phyloP scores from a whole-genome alignment of 2,329 filamentous ascomycete species.

The Passalora sequoiae region DNA sequence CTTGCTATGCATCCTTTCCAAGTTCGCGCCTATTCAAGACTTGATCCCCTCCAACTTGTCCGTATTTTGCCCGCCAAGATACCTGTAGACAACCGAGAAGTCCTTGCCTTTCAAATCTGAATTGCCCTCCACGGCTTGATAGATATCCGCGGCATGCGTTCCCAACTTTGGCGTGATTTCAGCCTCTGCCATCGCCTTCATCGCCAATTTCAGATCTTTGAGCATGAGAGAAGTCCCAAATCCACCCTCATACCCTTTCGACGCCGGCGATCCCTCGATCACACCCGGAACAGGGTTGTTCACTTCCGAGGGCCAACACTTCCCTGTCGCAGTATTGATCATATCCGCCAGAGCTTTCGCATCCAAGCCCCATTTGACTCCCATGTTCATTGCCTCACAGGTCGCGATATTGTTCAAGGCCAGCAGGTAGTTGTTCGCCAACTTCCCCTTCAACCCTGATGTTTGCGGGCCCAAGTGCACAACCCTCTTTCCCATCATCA shows the following conservation, averaged over 20 bases:
- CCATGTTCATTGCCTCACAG: constrained; percentile 12
- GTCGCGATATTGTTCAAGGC: constrained; percentile 77
- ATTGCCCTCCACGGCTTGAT: constrained; percentile 41
- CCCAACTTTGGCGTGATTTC: constrained; percentile 44
- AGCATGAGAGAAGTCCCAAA: constrained; percentile 48
- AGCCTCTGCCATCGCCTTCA: constrained; percentile 43
- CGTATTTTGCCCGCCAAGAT: constrained; percentile 43
- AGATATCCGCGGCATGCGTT: constrained; percentile 42
- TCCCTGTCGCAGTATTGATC: constrained; percentile 90
- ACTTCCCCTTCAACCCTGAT: constrained; percentile 80
- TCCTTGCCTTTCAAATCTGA: constrained; percentile 46
- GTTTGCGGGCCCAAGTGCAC: constrained; percentile 82
- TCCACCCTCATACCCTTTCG: constrained; percentile 59
- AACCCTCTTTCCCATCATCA: constrained; percentile 79
- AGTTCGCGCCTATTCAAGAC: no score
- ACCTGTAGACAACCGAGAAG: constrained; percentile 49
- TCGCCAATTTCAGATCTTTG: constrained; percentile 47
- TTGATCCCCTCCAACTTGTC: constrained; percentile 22
- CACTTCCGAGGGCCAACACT: constrained; percentile 90
- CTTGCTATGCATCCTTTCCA: no score
- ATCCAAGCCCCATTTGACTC: constrained; percentile 33
- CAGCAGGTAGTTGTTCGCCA: constrained; percentile 95
- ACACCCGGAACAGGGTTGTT: constrained; percentile 94
- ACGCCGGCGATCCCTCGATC: constrained; percentile 67
- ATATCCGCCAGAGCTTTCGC: constrained; percentile 69